Evolutionary conservation across 2,329 filamentous ascomycete genomes (phyloP).

Genomic region (Ascochyta lentis): DNA sequence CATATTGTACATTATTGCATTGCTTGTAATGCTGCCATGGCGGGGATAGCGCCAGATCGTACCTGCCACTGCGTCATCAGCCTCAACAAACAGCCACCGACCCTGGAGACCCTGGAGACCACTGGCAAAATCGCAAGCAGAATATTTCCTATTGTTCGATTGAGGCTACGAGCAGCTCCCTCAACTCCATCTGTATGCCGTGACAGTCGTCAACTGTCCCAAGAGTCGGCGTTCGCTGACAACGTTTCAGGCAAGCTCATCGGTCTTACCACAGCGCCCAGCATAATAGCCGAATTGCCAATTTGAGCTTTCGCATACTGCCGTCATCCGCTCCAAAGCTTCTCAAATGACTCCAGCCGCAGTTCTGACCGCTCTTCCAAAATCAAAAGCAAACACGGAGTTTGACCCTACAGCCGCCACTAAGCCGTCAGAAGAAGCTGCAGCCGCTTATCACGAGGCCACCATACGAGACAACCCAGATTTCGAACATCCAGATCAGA

Average conservation of each 20-base stretch:
- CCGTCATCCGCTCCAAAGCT: not conserved
- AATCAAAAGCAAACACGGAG: conserved; percentile 33
- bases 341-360: conserved; percentile 40
- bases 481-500: conserved; percentile 40
- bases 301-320: conserved; percentile 16
- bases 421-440: conserved; percentile 12
- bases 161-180: not conserved
- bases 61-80: conserved; percentile 17
- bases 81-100: conserved; percentile 15
- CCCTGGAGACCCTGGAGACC: not conserved
- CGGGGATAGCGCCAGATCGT: conserved; percentile 7
- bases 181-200: conserved; percentile 1
- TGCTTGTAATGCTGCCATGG: not conserved
- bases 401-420: conserved; percentile 14
- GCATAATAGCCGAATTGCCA: not conserved
- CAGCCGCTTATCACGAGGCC: not conserved
- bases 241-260: conserved; percentile 6
- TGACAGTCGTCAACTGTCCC: conserved; percentile 8
- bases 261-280: conserved; percentile 9
- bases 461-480: conserved; percentile 19
- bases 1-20: not conserved
- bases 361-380: conserved; percentile 37
- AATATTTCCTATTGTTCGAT: not conserved
- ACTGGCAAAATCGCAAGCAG: not conserved
- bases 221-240: conserved; percentile 1